A percentile compares a stretch with the other conserved stretches of the same genome.
These are phyloP conservation scores for Vicia faba DNA, from an alignment of 306 rosid genomes.

Conservation along the genomic window DNA sequence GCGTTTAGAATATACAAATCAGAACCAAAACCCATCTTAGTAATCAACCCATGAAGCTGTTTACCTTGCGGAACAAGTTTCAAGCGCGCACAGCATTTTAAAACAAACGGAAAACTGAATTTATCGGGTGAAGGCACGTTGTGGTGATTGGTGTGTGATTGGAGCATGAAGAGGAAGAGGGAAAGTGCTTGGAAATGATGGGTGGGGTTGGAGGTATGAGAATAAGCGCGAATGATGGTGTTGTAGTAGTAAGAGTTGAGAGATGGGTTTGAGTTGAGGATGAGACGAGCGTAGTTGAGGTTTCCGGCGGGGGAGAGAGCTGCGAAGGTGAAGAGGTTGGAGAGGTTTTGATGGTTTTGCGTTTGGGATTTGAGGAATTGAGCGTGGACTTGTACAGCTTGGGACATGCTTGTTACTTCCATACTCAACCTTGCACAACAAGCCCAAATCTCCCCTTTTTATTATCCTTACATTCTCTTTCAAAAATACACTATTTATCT, in stretches of 20 bases:
- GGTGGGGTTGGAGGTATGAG: constrained; percentile 41
- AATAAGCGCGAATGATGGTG: constrained; percentile 58
- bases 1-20: constrained; percentile 50
- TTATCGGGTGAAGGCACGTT: constrained; percentile 44
- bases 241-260: constrained; percentile 54
- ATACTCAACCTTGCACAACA: background rate
- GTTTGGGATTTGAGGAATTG: constrained; percentile 48
- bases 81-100: constrained; percentile 53
- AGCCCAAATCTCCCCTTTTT: too few relatives aligned
- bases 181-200: constrained; percentile 44
- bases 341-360: constrained; percentile 27
- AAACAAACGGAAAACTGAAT: constrained; percentile 54
- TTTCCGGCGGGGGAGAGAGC: constrained; percentile 61
- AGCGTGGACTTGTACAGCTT: constrained; percentile 63
- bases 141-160: background rate
- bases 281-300: constrained; percentile 55
- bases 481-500: too few relatives aligned
- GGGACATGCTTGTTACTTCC: constrained; percentile 55
- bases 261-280: constrained; percentile 41
- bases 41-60: constrained; percentile 47
- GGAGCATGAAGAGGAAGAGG: constrained; percentile 47
- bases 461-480: too few relatives aligned
- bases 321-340: constrained; percentile 54
- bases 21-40: constrained; percentile 39
- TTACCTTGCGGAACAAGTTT: constrained; percentile 42